Conservation (phyloP, 192 early-diverging fungal genomes). For the Fimicolochytrium jonesii region DNA sequence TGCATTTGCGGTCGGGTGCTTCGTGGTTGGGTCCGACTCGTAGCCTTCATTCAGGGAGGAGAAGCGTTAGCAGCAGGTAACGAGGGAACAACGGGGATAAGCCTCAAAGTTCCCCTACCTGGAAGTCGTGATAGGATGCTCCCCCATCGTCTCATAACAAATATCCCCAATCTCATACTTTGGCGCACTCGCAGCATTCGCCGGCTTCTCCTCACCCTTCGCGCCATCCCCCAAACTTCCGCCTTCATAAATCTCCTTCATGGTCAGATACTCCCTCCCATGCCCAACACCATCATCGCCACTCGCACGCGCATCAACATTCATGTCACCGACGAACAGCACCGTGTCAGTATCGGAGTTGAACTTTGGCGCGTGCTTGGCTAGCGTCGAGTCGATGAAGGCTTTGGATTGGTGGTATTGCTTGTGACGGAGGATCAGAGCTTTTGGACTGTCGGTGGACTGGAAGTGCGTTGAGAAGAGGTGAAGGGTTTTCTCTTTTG, state of each 20-base stretch:
- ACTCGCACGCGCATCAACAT: slow-evolving; percentile 44
- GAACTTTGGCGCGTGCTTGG: slow-evolving; percentile 5
- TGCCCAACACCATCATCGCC: slow-evolving; percentile 14
- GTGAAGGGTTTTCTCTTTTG: too few relatives aligned
- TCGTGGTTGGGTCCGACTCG: slow-evolving; percentile 9
- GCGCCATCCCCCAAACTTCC: too few relatives aligned
- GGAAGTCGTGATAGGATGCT: slow-evolving; percentile 24
- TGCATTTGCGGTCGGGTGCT: slow-evolving; percentile 21
- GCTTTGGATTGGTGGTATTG: slow-evolving; percentile 62
- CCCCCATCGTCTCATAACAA: background rate
- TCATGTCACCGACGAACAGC: slow-evolving; percentile 67
- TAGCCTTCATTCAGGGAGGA: too few relatives aligned
- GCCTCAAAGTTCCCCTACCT: too few relatives aligned
- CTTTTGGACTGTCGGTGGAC: slow-evolving; percentile 35
- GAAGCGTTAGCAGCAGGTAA: too few relatives aligned
- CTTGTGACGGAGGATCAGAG: slow-evolving; percentile 41
- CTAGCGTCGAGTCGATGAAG: slow-evolving; percentile 55
- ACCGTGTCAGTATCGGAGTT: slow-evolving; percentile 46
- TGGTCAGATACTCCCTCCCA: slow-evolving; percentile 9
- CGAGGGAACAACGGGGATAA: too few relatives aligned
- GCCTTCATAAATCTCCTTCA: slow-evolving; percentile 20
- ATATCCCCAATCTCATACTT: slow-evolving; percentile 5
- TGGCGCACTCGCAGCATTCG: background rate
- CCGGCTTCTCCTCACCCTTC: too few relatives aligned
- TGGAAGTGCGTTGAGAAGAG: slow-evolving; percentile 78